Evolutionary conservation across 345 rosid genomes (phyloP), one percentile per base, ranked within the genome.

Genomic region (Sisymbrium altissimum): DNA sequence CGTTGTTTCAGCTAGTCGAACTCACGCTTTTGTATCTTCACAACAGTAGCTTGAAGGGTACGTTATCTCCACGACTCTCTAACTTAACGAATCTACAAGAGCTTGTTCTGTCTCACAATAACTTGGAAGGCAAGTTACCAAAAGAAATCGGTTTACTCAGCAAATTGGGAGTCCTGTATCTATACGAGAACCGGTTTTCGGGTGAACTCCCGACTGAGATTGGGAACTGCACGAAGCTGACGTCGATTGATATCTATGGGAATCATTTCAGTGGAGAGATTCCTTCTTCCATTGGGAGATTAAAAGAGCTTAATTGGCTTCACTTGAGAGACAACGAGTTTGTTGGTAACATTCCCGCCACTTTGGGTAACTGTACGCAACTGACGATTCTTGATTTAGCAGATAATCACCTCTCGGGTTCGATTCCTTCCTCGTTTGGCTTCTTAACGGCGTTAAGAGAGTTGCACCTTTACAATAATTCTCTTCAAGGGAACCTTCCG

Each of bases 241-340:
- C 82, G 19, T 70, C 6, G 39, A 61, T 93, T 23, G 98, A 93
- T 80, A 82, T 88, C 73, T 91, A 76, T 14, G 91, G 94, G 9
- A 93, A 93, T 78, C 87, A 78, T 46, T 83, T 93, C 33, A 76
- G 79, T 2, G 98, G 98, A 23, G 70, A 83, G 32, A 87, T 93
- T 75, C 96, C 97, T 63, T 77, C 80, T 14, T 84, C 84, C 0
- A 83, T 93, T 7, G 98, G 97, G 45, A 84, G 84, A 58, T 87
- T 93, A 6, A 82, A 81, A 73, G 79, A 87, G 39, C 89, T 93
- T 9, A 81, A 79, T 50, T 49, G 83, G 56, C 92, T 93, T 80
- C 96, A 93, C 19, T 73, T 91, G 77, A 88, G 98, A 80, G 89
- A 89, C 87, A 93, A 93, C 80, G 88, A 86, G 36, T 71, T 93